These are phyloP conservation scores for Nicotiana rustica DNA, from an alignment of 305 asterid species.

Conservation along the genomic window DNA sequence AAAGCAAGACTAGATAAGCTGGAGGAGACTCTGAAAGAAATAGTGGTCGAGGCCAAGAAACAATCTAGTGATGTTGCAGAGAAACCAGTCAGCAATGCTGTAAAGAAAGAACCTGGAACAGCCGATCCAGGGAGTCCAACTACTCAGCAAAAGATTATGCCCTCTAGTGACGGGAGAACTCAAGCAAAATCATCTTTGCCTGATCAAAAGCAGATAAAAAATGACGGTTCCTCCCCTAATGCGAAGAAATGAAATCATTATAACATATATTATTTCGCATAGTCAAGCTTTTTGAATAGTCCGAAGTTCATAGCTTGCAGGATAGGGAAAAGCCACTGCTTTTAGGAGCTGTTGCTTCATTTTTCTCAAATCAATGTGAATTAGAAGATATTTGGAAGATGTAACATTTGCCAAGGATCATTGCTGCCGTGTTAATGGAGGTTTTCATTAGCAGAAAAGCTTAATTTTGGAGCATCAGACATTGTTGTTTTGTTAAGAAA, in stretches of 20 bases:
- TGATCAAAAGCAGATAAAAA: conserved; percentile 24
- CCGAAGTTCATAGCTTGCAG: not conserved
- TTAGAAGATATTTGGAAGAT: conserved; percentile 19
- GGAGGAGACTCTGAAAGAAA: conserved; percentile 73
- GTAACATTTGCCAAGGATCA: not conserved
- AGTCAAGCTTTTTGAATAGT: not conserved
- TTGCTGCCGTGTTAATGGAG: not conserved
- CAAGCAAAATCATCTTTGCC: not conserved
- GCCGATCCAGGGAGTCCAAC: not conserved
- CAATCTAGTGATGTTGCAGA: conserved; percentile 40
- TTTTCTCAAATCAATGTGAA: not conserved
- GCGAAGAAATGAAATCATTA: not conserved
- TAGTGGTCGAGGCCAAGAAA: conserved; percentile 60
- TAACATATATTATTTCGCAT: not conserved
- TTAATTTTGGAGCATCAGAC: conserved; percentile 8
- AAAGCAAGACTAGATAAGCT: conserved; percentile 80
- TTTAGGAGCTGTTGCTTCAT: not conserved
- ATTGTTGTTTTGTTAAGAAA: conserved; percentile 10
- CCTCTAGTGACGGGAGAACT: conserved; percentile 14
- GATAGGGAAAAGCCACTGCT: conserved; percentile 6
- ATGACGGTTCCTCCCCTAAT: not conserved
- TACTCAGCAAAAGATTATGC: not conserved
- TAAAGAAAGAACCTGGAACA: conserved; percentile 31
- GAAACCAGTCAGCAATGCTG: conserved; percentile 21
- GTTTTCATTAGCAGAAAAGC: not conserved